Percentiles rank a stretch among this genome's conserved stretches.
phyloP scores from a whole-genome alignment of 2,329 filamentous ascomycete genomes.

The Pseudocercospora fijiensis region DNA sequence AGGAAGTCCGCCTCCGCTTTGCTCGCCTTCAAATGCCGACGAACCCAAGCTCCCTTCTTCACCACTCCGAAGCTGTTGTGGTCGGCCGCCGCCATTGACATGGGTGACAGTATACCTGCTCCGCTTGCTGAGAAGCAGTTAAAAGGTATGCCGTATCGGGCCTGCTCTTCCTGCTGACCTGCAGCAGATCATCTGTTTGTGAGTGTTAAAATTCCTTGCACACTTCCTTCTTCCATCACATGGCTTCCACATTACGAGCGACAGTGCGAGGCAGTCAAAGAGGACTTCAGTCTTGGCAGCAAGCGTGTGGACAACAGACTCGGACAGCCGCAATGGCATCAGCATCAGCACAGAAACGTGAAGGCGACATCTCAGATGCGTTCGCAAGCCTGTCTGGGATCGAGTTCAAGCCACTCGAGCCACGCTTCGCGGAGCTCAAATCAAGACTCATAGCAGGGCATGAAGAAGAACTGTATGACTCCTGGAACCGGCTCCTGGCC shows the following conservation, averaged over 20 bases:
- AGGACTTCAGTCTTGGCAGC: neutral
- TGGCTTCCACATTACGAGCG: constrained; percentile 13
- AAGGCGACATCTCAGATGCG: constrained; percentile 53
- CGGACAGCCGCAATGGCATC: constrained; percentile 29
- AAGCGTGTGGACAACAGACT: neutral
- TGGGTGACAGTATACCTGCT: constrained; percentile 8
- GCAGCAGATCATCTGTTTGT: neutral
- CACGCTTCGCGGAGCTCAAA: constrained; percentile 50
- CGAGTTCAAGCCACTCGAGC: constrained; percentile 45
- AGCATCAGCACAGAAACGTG: constrained; percentile 42
- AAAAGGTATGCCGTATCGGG: neutral
- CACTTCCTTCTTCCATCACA: neutral
- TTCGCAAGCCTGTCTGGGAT: constrained; percentile 52
- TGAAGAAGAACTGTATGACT: constrained; percentile 49
- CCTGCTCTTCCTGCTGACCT: neutral
- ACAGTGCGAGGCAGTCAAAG: constrained; percentile 15
- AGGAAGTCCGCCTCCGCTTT: neutral
- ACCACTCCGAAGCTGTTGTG: neutral
- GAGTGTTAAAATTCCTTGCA: neutral
- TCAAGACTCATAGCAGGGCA: constrained; percentile 45
- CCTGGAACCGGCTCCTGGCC: constrained; percentile 50
- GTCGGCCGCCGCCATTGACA: constrained; percentile 1
- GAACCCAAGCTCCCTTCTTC: neutral
- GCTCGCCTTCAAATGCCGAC: constrained; percentile 6
- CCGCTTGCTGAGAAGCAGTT: neutral